phyloP scores from a whole-genome alignment of 192 early-diverging fungal species.

The Dissophora globulifera region DNA sequence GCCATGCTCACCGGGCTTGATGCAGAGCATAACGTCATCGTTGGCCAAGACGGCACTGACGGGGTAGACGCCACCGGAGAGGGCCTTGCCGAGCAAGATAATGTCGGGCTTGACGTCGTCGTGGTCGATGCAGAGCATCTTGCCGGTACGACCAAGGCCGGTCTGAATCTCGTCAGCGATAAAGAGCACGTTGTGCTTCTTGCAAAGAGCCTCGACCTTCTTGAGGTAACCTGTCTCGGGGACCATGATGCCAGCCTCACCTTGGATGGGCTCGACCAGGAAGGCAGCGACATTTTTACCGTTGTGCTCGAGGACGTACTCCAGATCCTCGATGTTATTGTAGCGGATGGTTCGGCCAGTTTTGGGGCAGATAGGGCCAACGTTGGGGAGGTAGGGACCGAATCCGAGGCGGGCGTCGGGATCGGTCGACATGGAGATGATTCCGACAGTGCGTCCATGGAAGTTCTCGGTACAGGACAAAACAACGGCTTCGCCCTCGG shows the following conservation, averaged over 20 bases:
- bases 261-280: slow-evolving; percentile 99
- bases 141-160: slow-evolving; percentile 93
- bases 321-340: slow-evolving; percentile 89
- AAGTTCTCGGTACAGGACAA: slow-evolving; percentile 91
- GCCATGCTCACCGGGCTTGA: slow-evolving; percentile 94
- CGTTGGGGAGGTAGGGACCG: slow-evolving; percentile 93
- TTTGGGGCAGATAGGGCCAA: slow-evolving; percentile 83
- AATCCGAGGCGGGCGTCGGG: slow-evolving; percentile 84
- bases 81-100: slow-evolving; percentile 96
- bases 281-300: slow-evolving; percentile 90
- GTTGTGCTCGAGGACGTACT: slow-evolving; percentile 84
- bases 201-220: slow-evolving; percentile 90
- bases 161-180: slow-evolving; percentile 99
- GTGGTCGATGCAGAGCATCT: slow-evolving; percentile 93
- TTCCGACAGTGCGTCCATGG: slow-evolving; percentile 93
- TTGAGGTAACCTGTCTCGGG: slow-evolving; percentile 94
- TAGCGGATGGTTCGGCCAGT: slow-evolving; percentile 79
- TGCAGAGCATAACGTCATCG: slow-evolving; percentile 82
- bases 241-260: slow-evolving; percentile 97
- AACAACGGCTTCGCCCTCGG: slow-evolving; percentile 82
- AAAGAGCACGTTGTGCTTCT: slow-evolving; percentile 96
- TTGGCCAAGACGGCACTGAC: slow-evolving; percentile 93
- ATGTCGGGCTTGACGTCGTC: slow-evolving; percentile 94
- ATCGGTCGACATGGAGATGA: slow-evolving; percentile 97
- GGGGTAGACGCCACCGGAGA: slow-evolving; percentile 96